phyloP scores from a whole-genome alignment of 2,329 filamentous ascomycete genomes.

The Diplodia mutila region DNA sequence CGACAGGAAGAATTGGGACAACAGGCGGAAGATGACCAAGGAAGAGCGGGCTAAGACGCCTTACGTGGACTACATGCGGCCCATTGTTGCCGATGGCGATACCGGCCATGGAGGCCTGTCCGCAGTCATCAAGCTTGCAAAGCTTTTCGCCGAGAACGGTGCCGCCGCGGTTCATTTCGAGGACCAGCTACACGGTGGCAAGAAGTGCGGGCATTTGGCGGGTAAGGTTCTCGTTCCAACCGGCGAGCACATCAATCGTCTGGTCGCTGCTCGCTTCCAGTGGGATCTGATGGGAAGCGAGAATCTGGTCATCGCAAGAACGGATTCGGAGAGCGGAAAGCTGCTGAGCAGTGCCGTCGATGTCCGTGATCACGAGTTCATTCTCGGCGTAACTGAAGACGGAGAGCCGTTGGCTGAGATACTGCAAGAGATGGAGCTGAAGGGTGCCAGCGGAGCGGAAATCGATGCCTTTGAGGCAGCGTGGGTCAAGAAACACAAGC shows the following conservation, averaged over 20 bases:
- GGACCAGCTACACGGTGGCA: conserved; percentile 95
- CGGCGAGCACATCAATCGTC: conserved; percentile 93
- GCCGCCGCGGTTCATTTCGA: conserved; percentile 97
- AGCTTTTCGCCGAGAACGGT: conserved; percentile 96
- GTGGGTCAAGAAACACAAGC: conserved; percentile 84
- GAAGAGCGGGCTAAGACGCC: conserved; percentile 75
- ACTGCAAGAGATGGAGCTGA: conserved; percentile 84
- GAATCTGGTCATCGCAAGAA: conserved; percentile 91
- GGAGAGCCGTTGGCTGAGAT: conserved; percentile 83
- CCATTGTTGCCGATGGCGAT: conserved; percentile 95
- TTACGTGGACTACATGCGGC: conserved; percentile 89
- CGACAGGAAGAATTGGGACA: conserved; percentile 93
- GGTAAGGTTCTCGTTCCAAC: conserved; percentile 94
- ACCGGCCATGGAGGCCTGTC: conserved; percentile 90
- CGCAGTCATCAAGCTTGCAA: conserved; percentile 92
- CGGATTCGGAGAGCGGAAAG: conserved; percentile 91
- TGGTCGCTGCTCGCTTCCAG: conserved; percentile 90
- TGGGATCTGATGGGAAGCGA: conserved; percentile 98
- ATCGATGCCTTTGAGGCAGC: conserved; percentile 84
- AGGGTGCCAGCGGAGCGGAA: conserved; percentile 75
- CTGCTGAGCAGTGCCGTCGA: conserved; percentile 90
- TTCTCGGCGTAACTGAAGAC: conserved; percentile 82
- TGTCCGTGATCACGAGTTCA: conserved; percentile 94
- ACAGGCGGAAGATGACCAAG: conserved; percentile 74
- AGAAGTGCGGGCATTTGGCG: conserved; percentile 96